phyloP scores from a whole-genome alignment of 805 yeast genomes.

The Zygosaccharomyces pseudorouxii region DNA sequence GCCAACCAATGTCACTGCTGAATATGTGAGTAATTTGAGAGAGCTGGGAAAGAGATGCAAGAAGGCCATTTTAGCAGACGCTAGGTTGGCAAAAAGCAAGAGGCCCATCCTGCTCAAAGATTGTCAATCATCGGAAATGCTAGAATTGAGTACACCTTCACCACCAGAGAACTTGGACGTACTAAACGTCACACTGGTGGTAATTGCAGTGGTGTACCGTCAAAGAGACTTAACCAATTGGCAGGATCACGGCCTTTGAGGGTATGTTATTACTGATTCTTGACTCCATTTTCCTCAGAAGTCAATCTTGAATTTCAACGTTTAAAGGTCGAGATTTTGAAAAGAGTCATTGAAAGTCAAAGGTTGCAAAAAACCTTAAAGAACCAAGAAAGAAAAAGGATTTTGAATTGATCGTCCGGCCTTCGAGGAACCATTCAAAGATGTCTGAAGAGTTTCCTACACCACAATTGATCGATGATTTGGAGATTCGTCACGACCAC shows the following conservation, averaged over 20 bases:
- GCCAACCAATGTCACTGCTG: conserved; percentile 26
- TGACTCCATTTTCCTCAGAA: not conserved
- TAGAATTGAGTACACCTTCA: conserved; percentile 1
- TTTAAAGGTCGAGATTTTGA: not conserved
- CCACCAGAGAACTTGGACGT: conserved; percentile 14
- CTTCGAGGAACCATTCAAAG: not conserved
- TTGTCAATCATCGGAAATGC: conserved; percentile 9
- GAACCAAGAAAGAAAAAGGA: not conserved
- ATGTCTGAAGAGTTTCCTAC: conserved; percentile 36
- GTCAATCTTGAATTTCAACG: not conserved
- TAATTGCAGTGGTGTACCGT: conserved; percentile 24
- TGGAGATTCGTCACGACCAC: conserved; percentile 17
- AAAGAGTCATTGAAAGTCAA: not conserved
- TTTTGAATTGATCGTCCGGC: not conserved
- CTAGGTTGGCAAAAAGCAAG: conserved; percentile 6
- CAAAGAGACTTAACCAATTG: conserved; percentile 28
- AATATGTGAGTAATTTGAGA: conserved; percentile 26
- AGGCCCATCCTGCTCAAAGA: not conserved
- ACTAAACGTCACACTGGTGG: conserved; percentile 16
- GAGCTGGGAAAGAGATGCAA: conserved; percentile 30
- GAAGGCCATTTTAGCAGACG: not conserved
- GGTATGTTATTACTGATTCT: not conserved
- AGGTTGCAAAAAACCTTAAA: not conserved
- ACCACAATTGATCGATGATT: conserved; percentile 33
- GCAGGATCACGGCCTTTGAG: not conserved